These are phyloP conservation scores for Paxillus rubicundulus DNA, from an alignment of 768 basidiomycete genomes.

Conservation along the genomic window DNA sequence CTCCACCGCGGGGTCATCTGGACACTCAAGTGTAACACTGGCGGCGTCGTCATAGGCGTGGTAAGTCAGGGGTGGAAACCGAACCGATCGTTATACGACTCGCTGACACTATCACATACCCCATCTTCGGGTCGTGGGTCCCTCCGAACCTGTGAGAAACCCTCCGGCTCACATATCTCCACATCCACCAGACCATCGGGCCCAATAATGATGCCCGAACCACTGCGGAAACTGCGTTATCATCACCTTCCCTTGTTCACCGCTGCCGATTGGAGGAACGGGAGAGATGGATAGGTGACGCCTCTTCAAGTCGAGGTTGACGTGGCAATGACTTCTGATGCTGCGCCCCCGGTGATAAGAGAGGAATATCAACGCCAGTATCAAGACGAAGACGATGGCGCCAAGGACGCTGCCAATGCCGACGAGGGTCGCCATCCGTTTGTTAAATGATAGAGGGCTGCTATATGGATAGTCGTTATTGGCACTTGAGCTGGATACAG, in stretches of 20 bases:
- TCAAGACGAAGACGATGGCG: too few relatives aligned
- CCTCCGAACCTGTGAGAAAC: background rate
- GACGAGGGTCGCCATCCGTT: too few relatives aligned
- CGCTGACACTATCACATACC: background rate
- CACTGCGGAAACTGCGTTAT: background rate
- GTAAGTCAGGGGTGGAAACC: background rate
- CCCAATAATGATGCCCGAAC: background rate
- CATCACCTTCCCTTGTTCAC: background rate
- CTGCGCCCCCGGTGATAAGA: background rate
- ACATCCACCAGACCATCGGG: background rate
- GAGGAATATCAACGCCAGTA: too few relatives aligned
- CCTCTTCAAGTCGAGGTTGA: background rate
- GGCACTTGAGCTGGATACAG: too few relatives aligned
- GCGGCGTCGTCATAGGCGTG: background rate
- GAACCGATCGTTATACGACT: background rate
- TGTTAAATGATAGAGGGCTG: too few relatives aligned
- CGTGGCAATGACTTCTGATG: background rate
- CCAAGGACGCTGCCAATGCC: too few relatives aligned
- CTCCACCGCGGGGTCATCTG: background rate
- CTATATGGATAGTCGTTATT: too few relatives aligned
- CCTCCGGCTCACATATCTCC: background rate
- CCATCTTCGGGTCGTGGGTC: background rate
- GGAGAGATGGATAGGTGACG: background rate
- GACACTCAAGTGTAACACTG: background rate
- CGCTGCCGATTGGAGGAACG: background rate